Evolutionary conservation across 2,329 filamentous ascomycete species (phyloP).

Genomic region (Penicillium occitanis): DNA sequence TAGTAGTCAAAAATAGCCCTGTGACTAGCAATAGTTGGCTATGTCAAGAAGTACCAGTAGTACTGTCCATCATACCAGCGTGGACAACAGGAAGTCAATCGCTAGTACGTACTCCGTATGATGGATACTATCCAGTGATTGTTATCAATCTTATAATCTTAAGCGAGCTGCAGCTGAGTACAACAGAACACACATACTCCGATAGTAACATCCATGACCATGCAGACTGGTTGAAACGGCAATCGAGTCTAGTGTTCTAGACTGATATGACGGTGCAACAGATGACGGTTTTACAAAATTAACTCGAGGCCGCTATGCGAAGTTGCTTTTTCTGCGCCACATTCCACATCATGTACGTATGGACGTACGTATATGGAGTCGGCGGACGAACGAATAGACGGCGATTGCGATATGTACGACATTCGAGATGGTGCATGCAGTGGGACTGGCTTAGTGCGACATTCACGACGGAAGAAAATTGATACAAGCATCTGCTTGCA

Average conservation of each 20-base stretch:
- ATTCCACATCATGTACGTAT: conserved; percentile 13
- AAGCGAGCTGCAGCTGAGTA: conserved; percentile 8
- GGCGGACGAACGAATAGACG: conserved; percentile 2
- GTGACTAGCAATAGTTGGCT: not conserved
- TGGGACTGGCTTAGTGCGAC: not conserved
- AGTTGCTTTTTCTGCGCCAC: conserved; percentile 13
- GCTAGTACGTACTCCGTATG: not conserved
- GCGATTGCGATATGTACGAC: conserved; percentile 10
- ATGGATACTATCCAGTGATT: not conserved
- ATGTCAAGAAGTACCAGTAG: not conserved
- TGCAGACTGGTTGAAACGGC: not conserved
- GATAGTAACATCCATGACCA: not conserved
- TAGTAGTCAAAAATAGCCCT: not conserved
- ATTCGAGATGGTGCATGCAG: conserved; percentile 13
- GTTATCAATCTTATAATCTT: not conserved
- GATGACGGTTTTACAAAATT: conserved; percentile 1
- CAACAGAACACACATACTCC: not conserved
- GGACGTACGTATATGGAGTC: not conserved
- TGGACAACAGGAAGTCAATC: not conserved
- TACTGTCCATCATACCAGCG: not conserved
- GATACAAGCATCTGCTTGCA: not conserved
- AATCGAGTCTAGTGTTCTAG: not conserved
- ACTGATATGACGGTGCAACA: conserved; percentile 10
- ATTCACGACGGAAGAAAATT: not conserved
- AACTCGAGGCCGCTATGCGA: not conserved